Evolutionary conservation across 495 filamentous ascomycete species (phyloP).

Genomic region (Aspergillus biplanus): DNA sequence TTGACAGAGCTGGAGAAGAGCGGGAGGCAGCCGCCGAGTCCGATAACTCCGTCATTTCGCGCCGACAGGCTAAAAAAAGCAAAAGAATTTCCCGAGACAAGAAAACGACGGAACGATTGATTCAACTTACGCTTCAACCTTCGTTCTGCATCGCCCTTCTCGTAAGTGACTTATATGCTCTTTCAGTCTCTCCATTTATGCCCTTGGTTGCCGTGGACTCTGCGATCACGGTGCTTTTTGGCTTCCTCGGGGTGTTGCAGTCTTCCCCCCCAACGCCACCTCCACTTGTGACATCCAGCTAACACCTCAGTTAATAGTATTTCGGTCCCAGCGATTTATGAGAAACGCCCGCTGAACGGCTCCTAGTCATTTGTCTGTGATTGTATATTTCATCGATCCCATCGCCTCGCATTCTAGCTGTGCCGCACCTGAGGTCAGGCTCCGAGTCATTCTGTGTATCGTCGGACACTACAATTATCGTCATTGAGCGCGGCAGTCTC

Average conservation of each 20-base stretch:
- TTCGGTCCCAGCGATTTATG: background rate
- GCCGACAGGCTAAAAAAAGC: slow-evolving; percentile 32
- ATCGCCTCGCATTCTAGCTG: background rate
- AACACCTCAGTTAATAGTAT: slow-evolving; percentile 11
- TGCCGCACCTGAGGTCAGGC: background rate
- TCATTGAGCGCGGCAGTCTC: background rate
- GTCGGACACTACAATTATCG: too few relatives aligned
- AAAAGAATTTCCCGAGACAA: slow-evolving; percentile 45
- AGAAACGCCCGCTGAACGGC: background rate
- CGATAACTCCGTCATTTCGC: slow-evolving; percentile 50
- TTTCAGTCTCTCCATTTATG: background rate
- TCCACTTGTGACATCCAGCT: slow-evolving; percentile 19
- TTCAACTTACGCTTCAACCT: slow-evolving; percentile 8
- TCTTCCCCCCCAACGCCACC: slow-evolving; percentile 21
- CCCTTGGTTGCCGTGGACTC: background rate
- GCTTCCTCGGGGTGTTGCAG: background rate
- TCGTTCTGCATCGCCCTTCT: background rate
- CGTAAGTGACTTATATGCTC: slow-evolving; percentile 11
- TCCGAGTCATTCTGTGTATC: background rate
- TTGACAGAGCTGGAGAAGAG: slow-evolving; percentile 23
- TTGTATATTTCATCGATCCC: background rate
- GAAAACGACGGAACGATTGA: slow-evolving; percentile 5
- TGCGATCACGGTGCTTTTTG: slow-evolving; percentile 3
- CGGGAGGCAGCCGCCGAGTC: slow-evolving; percentile 31
- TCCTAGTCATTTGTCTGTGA: too few relatives aligned